A percentile compares a stretch with the other conserved stretches of the same genome.
These are phyloP conservation scores for Candida pini DNA, from an alignment of 805 yeast genomes.

Conservation along the genomic window DNA sequence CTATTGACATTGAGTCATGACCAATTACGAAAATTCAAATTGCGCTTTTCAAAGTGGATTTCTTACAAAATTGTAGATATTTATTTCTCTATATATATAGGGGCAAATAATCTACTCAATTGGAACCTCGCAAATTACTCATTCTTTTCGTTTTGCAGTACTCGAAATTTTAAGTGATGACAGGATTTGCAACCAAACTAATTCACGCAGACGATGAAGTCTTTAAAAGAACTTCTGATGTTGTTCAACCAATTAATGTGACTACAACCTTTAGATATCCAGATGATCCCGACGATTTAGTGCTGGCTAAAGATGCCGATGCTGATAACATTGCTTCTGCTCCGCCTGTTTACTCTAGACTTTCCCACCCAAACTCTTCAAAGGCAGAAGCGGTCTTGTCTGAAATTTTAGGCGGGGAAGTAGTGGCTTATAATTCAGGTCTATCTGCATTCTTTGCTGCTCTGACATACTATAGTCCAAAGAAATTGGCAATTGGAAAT, in stretches of 20 bases:
- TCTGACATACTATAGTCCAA: conserved; percentile 66
- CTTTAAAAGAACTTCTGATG: conserved; percentile 52
- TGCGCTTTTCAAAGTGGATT: too few relatives aligned
- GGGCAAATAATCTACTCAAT: too few relatives aligned
- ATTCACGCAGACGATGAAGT: conserved; percentile 69
- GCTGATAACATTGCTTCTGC: conserved; percentile 17
- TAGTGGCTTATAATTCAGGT: conserved; percentile 73
- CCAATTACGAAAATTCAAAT: too few relatives aligned
- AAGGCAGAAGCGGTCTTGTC: conserved; percentile 64
- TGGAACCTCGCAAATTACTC: too few relatives aligned
- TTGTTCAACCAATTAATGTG: conserved; percentile 76
- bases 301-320: conserved; percentile 35
- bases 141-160: too few relatives aligned
- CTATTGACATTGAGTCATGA: too few relatives aligned
- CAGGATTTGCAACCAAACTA: conserved; percentile 46
- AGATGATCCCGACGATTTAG: conserved; percentile 49
- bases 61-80: too few relatives aligned
- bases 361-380: conserved; percentile 66
- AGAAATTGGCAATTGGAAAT: conserved; percentile 61
- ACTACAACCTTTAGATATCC: conserved; percentile 73
- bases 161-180: conserved; percentile 24
- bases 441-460: conserved; percentile 76
- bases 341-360: conserved; percentile 59
- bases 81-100: too few relatives aligned
- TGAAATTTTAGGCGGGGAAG: conserved; percentile 54